Evolutionary conservation across 805 yeast genomes (phyloP), one percentile per base, ranked within the genome.

Genomic region (Yarrowia phangngaensis): DNA sequence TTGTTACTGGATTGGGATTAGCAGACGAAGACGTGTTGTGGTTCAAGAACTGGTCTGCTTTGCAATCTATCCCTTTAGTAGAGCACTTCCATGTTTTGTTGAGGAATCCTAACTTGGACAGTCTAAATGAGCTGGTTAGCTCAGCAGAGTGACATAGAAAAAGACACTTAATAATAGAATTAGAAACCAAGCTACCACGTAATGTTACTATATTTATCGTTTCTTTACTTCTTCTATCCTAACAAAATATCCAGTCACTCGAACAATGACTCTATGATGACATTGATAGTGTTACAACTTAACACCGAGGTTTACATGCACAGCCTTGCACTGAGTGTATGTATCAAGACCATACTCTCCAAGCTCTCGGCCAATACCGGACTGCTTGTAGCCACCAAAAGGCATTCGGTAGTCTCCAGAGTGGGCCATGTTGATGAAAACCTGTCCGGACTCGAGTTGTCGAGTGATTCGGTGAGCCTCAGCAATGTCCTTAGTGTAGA

Each of bases 331-430:
- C 68, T 83, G 86, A 6, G 89, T 80, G 66, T 84, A 84, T 60
- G 74, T 71, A 52, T 74, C 70, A 50, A 85, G 72, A 23, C 86
- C 92, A 58, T 79, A 80, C 60, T 78, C 78, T 38, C 94, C 92
- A 57, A 84, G 68, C 66, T 84, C 94, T 58, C 92, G 76, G 53
- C 94, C 94, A 52, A 81, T 73, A 54, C 95, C 95, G 57, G 84
- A 77, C 70, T 76, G 71, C 64, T 82, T 81, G 64, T 78, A 82
- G 29, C 95, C 94, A 28, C 94, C 94, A 63, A 84, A 84, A 17
- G 92, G 92, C 50, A 83, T 79, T 57, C 73, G 74, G 58, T 72
- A 67, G 59, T 79, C 81, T 60, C 78, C 78, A 57, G 79, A 84
- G 56, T 82, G 81, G 50, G 81, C 79, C n/a, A 83, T 75, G 65